These are phyloP conservation scores for Plantago lanceolata DNA, from an alignment of 305 asterid genomes.

Conservation along the genomic window DNA sequence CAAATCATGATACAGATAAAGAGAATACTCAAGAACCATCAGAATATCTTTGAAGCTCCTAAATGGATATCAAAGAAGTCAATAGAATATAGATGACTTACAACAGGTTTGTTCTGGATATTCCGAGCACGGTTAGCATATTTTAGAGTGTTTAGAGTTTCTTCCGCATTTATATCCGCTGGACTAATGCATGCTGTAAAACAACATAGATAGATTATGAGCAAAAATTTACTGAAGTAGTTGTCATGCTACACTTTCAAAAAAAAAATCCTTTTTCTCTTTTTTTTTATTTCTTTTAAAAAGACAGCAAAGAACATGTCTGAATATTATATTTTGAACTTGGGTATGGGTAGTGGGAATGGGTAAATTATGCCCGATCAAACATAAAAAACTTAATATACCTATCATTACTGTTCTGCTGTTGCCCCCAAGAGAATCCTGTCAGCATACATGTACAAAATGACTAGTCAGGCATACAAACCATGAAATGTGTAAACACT, in stretches of 20 bases:
- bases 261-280: no score
- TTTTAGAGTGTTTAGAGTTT: constrained; percentile 93
- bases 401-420: constrained; percentile 99
- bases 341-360: no score
- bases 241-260: constrained; percentile 8
- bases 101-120: constrained; percentile 94
- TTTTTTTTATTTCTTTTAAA: background rate
- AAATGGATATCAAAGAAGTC: constrained; percentile 7
- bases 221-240: constrained; percentile 13
- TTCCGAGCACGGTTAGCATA: constrained; percentile 99
- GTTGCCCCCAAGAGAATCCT: constrained; percentile 99
- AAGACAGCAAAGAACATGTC: constrained; percentile 1
- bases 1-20: constrained; percentile 3
- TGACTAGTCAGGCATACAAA: background rate
- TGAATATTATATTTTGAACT: no score
- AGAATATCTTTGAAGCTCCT: constrained; percentile 13
- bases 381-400: constrained; percentile 25
- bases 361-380: constrained; percentile 2
- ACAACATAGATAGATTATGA: constrained; percentile 18
- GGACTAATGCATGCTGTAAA: constrained; percentile 96
- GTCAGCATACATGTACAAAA: constrained; percentile 26
- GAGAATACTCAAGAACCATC: constrained; percentile 1
- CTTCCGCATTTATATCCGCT: constrained; percentile 98
- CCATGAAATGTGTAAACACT: background rate
- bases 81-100: constrained; percentile 32